A percentile compares a stretch with the other conserved stretches of the same genome.
Conservation (phyloP, 2,329 filamentous ascomycete species). For the Huntiella savannae region DNA sequence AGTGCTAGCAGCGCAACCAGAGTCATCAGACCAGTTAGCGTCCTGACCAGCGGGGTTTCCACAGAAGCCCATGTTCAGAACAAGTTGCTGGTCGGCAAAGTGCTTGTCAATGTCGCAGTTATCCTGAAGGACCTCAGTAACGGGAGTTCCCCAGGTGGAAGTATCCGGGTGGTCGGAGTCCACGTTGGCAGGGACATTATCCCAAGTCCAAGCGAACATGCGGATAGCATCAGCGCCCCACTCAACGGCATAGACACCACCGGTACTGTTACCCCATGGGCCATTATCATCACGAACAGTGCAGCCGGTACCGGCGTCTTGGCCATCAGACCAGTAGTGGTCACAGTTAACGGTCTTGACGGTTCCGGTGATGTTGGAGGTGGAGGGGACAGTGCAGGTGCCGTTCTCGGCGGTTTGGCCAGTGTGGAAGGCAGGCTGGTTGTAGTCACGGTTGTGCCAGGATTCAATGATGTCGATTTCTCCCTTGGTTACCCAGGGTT, state of each 20-base stretch:
- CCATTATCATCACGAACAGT: slow-evolving; percentile 20
- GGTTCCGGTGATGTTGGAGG: slow-evolving; percentile 16
- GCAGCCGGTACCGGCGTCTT: slow-evolving; percentile 23
- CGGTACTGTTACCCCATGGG: slow-evolving; percentile 20
- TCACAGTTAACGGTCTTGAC: slow-evolving; percentile 23
- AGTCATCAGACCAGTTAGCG: slow-evolving; percentile 15
- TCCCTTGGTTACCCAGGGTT: slow-evolving; percentile 39
- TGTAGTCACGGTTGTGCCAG: slow-evolving; percentile 35
- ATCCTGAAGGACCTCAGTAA: slow-evolving; percentile 36
- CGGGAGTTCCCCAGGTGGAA: slow-evolving; percentile 42
- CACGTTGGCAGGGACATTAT: slow-evolving; percentile 19
- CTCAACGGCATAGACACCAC: slow-evolving; percentile 26
- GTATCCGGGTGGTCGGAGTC: slow-evolving; percentile 35
- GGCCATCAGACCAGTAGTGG: slow-evolving; percentile 15
- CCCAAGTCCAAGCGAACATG: slow-evolving; percentile 23
- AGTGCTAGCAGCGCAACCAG: slow-evolving; percentile 15
- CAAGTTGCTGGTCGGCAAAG: slow-evolving; percentile 50
- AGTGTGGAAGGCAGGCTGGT: slow-evolving; percentile 42
- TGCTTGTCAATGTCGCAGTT: slow-evolving; percentile 43
- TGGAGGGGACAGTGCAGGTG: slow-evolving; percentile 18
- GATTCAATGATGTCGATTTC: slow-evolving; percentile 53
- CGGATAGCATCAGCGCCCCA: slow-evolving; percentile 24
- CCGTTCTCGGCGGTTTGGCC: slow-evolving; percentile 17
- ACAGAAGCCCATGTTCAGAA: slow-evolving; percentile 59
- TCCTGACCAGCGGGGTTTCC: slow-evolving; percentile 42